Conservation (phyloP, 208 protist genomes). For the Crithidia thermophila region DNA sequence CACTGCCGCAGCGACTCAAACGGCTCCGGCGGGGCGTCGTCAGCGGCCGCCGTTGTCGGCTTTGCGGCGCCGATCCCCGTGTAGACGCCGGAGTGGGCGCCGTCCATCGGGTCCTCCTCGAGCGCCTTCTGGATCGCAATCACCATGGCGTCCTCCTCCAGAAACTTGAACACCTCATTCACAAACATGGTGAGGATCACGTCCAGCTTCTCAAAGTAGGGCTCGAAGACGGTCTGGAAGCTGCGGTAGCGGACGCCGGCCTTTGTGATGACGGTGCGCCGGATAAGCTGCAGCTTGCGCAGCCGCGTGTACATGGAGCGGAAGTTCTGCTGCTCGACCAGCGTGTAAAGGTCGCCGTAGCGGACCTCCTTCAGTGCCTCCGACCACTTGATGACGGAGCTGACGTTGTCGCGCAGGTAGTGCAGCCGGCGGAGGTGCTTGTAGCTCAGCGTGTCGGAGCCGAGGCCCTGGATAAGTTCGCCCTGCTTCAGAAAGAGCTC, state of each 20-base stretch:
- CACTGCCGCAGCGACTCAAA: conserved; percentile 81
- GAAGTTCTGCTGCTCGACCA: conserved; percentile 71
- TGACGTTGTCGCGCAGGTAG: conserved; percentile 81
- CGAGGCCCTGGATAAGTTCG: conserved; percentile 72
- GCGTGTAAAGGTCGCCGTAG: conserved; percentile 64
- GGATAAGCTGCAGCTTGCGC: conserved; percentile 69
- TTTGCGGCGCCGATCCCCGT: not conserved
- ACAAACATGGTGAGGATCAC: conserved; percentile 73
- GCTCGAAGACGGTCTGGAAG: conserved; percentile 80
- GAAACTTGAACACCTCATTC: conserved; percentile 56
- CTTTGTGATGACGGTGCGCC: conserved; percentile 68
- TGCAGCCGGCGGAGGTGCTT: conserved; percentile 76
- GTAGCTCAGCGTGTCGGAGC: conserved; percentile 68
- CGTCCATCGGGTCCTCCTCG: conserved; percentile 47
- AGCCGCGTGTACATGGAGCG: conserved; percentile 66
- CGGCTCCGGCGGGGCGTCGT: conserved; percentile 37
- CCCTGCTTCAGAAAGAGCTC: conserved; percentile 77
- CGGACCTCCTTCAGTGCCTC: conserved; percentile 83
- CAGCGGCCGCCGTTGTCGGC: not conserved
- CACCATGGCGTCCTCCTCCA: conserved; percentile 70
- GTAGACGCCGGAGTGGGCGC: not conserved
- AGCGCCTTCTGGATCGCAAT: conserved; percentile 80
- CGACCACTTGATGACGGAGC: conserved; percentile 81
- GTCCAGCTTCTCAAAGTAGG: conserved; percentile 90
- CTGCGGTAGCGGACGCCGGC: conserved; percentile 54